Base-by-base conservation (phyloP, 2,329 filamentous ascomycete species). In the Colletotrichum kahawae region DNA sequence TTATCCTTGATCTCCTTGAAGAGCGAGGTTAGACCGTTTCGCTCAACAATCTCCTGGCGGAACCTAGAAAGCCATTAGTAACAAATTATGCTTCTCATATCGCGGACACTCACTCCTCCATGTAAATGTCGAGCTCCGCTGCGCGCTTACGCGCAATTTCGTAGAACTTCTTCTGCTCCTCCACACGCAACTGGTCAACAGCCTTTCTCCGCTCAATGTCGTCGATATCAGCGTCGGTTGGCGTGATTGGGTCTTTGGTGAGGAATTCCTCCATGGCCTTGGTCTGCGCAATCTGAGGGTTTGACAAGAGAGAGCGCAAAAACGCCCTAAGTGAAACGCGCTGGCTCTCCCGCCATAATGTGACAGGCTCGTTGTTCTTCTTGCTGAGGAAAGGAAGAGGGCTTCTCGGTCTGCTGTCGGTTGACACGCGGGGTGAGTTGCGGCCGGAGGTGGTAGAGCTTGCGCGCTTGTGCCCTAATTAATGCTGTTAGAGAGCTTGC, bases 1-100 rank as follows among this genome's bases (percentile, higher is more conserved):
- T 98, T 98, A 71, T 95, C 93, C 80, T 94, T 94, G 83, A 99
- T 98, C 82, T 98, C 97, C 73, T 94, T 90, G 84, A 99, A 98
- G 1, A 99, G 90, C 82, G 94, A 96, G 0, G 96, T 97, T 54
- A 99, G 90, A 10, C 97, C 97, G 83, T 98, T 95, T 75, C 86
- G 86, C 79, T 92, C 90, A n/a, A 93, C 87, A 71, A 92, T 93
- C 78, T 93, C 92, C 77, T 91, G 91, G 9, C 92, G 91, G 82
- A 93, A 93, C 74, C 90, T 91, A 56, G 7, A 2, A 18, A 74
- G 81, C 43, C 10, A 77, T 84, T 65, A 84, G 78, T 51, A 54
- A 27, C 27, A 7, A 10, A 24, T 80, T 79, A 36, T 66, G 43
- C 69, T 34, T n/a, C 29, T 18, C 18, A 67, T 21, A 2, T 66